A percentile compares a stretch with the other conserved stretches of the same genome.
These are phyloP conservation scores for Rhizopogon roseolus DNA, from an alignment of 768 basidiomycete genomes.

Conservation along the genomic window DNA sequence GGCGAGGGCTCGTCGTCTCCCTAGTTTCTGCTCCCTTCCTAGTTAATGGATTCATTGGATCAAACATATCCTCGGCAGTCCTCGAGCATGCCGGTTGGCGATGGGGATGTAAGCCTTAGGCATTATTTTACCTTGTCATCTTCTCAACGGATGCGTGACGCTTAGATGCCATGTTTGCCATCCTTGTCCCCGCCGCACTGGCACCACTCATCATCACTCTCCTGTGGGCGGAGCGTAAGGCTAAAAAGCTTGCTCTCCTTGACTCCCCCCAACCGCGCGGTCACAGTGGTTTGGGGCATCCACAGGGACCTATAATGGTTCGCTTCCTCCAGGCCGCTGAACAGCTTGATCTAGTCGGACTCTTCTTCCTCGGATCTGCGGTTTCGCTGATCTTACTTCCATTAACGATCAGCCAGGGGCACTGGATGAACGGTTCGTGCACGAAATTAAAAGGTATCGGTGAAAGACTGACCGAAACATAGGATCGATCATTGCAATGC, in stretches of 20 bases:
- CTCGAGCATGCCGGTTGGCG: conserved; percentile 51
- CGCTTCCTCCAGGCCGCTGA: conserved; percentile 17
- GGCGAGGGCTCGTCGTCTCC: conserved; percentile 48
- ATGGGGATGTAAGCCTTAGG: conserved; percentile 56
- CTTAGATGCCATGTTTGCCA: conserved; percentile 53
- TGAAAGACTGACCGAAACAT: conserved; percentile 1
- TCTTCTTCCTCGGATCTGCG: conserved; percentile 44
- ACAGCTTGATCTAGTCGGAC: conserved; percentile 45
- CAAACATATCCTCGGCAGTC: conserved; percentile 48
- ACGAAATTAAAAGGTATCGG: background rate
- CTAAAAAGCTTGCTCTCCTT: conserved; percentile 33
- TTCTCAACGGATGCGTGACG: background rate
- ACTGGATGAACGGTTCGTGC: conserved; percentile 44
- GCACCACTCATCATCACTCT: conserved; percentile 50
- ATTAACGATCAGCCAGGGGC: conserved; percentile 40
- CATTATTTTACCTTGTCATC: background rate
- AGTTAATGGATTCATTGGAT: conserved; percentile 61
- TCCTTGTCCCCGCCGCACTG: conserved; percentile 47
- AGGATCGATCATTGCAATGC: conserved; percentile 50
- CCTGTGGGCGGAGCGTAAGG: conserved; percentile 49
- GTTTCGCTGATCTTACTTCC: conserved; percentile 52
- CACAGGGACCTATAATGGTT: background rate
- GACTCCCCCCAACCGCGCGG: conserved; percentile 1
- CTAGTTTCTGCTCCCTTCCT: conserved; percentile 49
- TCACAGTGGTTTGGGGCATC: background rate